These are phyloP conservation scores for Paecilomyces sp. DNA, from an alignment of 2,329 filamentous ascomycete species.

Conservation along the genomic window DNA sequence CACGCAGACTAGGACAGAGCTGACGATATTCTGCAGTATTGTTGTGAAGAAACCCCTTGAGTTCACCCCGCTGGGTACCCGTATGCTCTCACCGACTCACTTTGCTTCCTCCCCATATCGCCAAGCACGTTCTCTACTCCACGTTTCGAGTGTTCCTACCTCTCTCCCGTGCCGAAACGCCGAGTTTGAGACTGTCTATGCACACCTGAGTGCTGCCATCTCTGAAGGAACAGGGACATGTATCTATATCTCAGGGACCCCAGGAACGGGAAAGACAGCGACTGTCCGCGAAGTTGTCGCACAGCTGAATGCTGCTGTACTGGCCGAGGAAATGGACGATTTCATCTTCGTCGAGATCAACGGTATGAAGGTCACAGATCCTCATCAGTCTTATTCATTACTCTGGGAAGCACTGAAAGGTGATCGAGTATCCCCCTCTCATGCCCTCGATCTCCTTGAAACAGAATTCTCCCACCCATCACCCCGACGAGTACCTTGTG, in stretches of 20 bases:
- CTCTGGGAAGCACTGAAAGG: slow-evolving; percentile 95
- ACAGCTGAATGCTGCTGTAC: slow-evolving; percentile 79
- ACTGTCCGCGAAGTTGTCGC: slow-evolving; percentile 93
- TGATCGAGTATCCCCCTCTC: slow-evolving; percentile 83
- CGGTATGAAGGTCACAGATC: slow-evolving; percentile 98
- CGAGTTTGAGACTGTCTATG: slow-evolving; percentile 88
- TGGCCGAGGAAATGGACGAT: slow-evolving; percentile 86
- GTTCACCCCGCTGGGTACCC: slow-evolving; percentile 90
- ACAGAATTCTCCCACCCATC: slow-evolving; percentile 88
- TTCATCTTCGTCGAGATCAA: slow-evolving; percentile 99
- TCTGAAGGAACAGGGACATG: slow-evolving; percentile 88
- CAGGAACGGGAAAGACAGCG: slow-evolving; percentile 94
- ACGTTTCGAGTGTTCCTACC: slow-evolving; percentile 86
- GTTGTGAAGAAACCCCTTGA: slow-evolving; percentile 82
- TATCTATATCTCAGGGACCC: slow-evolving; percentile 98
- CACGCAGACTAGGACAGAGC: slow-evolving; percentile 3
- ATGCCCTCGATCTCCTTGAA: slow-evolving; percentile 85
- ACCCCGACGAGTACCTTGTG: slow-evolving; percentile 84
- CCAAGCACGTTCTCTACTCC: slow-evolving; percentile 76
- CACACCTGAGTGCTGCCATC: slow-evolving; percentile 89
- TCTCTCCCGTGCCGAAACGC: slow-evolving; percentile 85
- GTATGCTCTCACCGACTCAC: slow-evolving; percentile 68
- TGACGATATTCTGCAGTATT: slow-evolving; percentile 37
- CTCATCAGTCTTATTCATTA: slow-evolving; percentile 89
- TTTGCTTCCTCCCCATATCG: slow-evolving; percentile 83